Conservation (phyloP, 352 stramenopile species). For the Peronospora tabacina region DNA sequence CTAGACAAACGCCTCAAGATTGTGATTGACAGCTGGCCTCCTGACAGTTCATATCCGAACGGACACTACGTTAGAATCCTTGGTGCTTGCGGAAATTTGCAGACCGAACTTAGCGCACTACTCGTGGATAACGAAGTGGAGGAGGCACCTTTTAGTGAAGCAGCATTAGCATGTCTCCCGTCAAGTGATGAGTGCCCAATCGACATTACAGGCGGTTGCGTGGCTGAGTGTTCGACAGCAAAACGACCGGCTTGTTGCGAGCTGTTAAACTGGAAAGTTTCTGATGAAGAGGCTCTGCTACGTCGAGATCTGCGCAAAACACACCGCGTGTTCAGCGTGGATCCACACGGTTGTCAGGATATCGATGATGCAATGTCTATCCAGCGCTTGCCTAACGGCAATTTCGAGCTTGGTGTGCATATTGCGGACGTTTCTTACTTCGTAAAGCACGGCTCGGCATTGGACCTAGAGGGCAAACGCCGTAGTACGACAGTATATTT, state of each 20-base stretch:
- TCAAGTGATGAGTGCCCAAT: constrained; percentile 35
- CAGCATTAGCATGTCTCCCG: constrained; percentile 74
- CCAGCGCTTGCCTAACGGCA: constrained; percentile 60
- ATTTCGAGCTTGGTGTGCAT: constrained; percentile 93
- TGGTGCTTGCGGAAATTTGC: constrained; percentile 46
- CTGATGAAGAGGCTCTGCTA: constrained; percentile 33
- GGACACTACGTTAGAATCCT: constrained; percentile 78
- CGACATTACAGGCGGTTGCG: constrained; percentile 53
- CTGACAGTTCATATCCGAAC: constrained; percentile 70
- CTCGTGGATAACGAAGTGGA: constrained; percentile 80
- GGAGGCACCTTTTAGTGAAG: constrained; percentile 80
- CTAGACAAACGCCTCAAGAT: constrained; percentile 78
- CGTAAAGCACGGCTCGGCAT: constrained; percentile 89
- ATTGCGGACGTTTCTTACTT: constrained; percentile 99
- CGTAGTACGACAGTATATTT: constrained; percentile 96
- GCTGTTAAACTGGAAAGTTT: constrained; percentile 67
- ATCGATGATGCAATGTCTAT: constrained; percentile 90
- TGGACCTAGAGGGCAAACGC: constrained; percentile 91
- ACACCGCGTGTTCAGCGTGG: constrained; percentile 85
- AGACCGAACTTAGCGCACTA: constrained; percentile 75
- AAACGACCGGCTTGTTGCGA: constrained; percentile 47
- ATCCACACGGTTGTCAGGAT: constrained; percentile 84
- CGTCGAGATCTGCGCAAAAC: constrained; percentile 63
- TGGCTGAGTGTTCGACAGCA: constrained; percentile 68
- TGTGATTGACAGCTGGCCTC: constrained; percentile 69